Base-by-base conservation (phyloP, 495 filamentous ascomycete species). In the Patellaria atrata region DNA sequence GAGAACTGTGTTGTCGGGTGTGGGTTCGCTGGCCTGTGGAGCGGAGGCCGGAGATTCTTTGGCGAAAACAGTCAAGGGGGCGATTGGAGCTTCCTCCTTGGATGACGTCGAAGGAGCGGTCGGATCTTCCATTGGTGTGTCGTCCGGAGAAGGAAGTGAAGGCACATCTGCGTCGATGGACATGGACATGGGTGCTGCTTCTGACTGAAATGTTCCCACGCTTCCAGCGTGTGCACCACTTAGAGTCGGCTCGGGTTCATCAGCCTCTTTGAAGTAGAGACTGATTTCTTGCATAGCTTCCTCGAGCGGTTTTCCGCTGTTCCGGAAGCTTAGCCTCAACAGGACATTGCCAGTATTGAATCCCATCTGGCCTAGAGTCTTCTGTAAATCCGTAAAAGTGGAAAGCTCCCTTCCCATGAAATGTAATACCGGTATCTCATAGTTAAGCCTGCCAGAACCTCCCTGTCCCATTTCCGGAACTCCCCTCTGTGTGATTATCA, bases 331-430 rank as follows among this genome's bases (percentile, higher is more conserved):
- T 22, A 96, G 59, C 16, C 79, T 64, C 21, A 94, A 60, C n/a
- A 91, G 57, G 3, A 78, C 70, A 53, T 68, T 82, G 4, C 89
- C 87, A 30, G 70, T 75, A 50, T 80, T 91, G 47, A 85, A 77
- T 1, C 89, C 89, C 20, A 94, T 57, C 47, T 92, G 79, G n/a
- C 73, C 73, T 18, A 96, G 53, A 0, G 79, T 83, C 61, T 87
- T 87, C 52, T 93, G 82, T 33, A 94, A 56, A 48, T 92, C 86
- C 12, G 64, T 65, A 47, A 94, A 78, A 0, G 63, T 73, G 5
- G 72, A 70, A 8, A 89, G 54, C 41, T 86, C 82, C 38, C 81
- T 67, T 8, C 75, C 79, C 63, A 92, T 70, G 32, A 92, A 67
- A 34, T 79, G 72, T 23, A 94, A 50, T n/a, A 82, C 72, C 0